Conservation (phyloP, 192 early-diverging fungal species). For the Entomortierella lignicola region DNA sequence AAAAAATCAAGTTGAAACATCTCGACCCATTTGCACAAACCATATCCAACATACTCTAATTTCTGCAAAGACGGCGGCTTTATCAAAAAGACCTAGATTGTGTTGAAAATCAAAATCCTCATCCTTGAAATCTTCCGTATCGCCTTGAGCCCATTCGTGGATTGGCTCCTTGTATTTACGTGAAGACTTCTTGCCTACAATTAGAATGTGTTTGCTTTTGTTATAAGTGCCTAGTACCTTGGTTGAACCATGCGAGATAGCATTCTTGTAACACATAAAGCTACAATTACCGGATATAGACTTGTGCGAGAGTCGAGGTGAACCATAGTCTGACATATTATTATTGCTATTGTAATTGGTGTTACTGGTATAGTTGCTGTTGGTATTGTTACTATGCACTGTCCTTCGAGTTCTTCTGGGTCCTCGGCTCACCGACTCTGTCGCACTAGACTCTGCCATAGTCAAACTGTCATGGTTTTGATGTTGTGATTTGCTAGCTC, state of each 20-base stretch:
- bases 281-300: slow-evolving; percentile 23
- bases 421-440: slow-evolving; percentile 31
- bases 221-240: not conserved
- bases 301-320: slow-evolving; percentile 24
- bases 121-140: slow-evolving; percentile 68
- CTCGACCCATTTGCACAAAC: not conserved
- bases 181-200: slow-evolving; percentile 35
- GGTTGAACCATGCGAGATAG: not conserved
- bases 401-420: slow-evolving; percentile 24
- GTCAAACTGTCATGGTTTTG: slow-evolving; percentile 12
- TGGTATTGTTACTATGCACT: slow-evolving; percentile 10
- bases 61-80: slow-evolving; percentile 75
- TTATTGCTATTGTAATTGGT: slow-evolving; percentile 32
- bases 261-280: not conserved
- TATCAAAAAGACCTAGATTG: slow-evolving; percentile 76
- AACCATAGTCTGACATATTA: slow-evolving; percentile 46
- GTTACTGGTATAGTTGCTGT: slow-evolving; percentile 12
- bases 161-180: slow-evolving; percentile 35
- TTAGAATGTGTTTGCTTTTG: not conserved
- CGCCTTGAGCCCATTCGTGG: slow-evolving; percentile 69
- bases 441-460: slow-evolving; percentile 40
- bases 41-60: slow-evolving; percentile 53
- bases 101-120: slow-evolving; percentile 76
- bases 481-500: slow-evolving; percentile 11
- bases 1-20: not conserved